Percentiles rank a stretch among this genome's conserved stretches.
phyloP scores from a whole-genome alignment of 2,329 filamentous ascomycete species.

The Hypoxylon sp. region DNA sequence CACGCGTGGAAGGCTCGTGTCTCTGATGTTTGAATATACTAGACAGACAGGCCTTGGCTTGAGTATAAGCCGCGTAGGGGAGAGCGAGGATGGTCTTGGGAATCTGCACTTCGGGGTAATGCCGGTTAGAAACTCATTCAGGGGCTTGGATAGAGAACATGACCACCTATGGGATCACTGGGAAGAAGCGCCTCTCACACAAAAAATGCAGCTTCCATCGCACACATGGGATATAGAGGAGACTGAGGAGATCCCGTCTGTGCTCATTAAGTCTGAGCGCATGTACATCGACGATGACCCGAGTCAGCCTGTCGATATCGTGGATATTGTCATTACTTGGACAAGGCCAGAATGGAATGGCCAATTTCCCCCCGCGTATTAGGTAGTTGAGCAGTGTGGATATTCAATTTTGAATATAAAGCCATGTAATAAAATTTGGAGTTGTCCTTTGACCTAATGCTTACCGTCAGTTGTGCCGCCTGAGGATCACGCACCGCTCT shows the following conservation, averaged over 20 bases:
- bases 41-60: slow-evolving; percentile 1
- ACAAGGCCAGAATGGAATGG: not conserved
- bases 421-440: too few relatives aligned
- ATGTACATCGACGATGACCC: slow-evolving; percentile 30
- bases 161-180: slow-evolving; percentile 22
- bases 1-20: not conserved
- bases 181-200: not conserved
- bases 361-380: not conserved
- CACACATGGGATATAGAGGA: slow-evolving; percentile 15
- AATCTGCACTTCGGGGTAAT: slow-evolving; percentile 23
- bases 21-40: slow-evolving; percentile 22
- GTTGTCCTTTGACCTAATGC: too few relatives aligned
- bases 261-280: slow-evolving; percentile 22
- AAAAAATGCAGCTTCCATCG: slow-evolving; percentile 6
- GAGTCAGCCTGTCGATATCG: slow-evolving; percentile 27
- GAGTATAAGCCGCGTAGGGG: slow-evolving; percentile 14
- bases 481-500: too few relatives aligned
- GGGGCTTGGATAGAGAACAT: too few relatives aligned
- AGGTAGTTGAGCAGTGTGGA: not conserved
- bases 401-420: not conserved
- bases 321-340: slow-evolving; percentile 25
- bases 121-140: slow-evolving; percentile 19
- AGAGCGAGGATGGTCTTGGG: slow-evolving; percentile 2
- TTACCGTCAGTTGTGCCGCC: too few relatives aligned
- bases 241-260: not conserved